A percentile compares a stretch with the other conserved stretches of the same genome.
phyloP scores from a whole-genome alignment of 495 filamentous ascomycete genomes.

The Aspergillus mulundensis region DNA sequence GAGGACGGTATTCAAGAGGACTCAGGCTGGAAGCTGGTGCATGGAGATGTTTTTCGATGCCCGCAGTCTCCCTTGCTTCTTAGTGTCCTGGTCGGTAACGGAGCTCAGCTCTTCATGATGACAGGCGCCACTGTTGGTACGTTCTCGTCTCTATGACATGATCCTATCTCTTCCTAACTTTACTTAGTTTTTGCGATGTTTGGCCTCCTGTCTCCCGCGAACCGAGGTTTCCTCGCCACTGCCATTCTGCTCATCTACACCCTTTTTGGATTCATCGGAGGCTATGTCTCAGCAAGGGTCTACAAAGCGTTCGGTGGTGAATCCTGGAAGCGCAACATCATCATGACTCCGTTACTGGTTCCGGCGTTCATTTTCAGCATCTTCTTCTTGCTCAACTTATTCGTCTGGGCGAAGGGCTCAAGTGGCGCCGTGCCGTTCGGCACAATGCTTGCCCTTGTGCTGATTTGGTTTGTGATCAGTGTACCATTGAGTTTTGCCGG shows the following conservation, averaged over 20 bases:
- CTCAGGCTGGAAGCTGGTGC: slow-evolving; percentile 96
- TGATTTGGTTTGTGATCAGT: slow-evolving; percentile 95
- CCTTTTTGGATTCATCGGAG: slow-evolving; percentile 86
- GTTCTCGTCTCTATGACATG: slow-evolving; percentile 2
- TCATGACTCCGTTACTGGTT: slow-evolving; percentile 78
- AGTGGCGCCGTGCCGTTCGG: slow-evolving; percentile 94
- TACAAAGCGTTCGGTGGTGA: slow-evolving; percentile 94
- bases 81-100: slow-evolving; percentile 86
- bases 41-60: slow-evolving; percentile 93
- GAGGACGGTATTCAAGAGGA: slow-evolving; percentile 97
- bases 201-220: slow-evolving; percentile 90
- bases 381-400: slow-evolving; percentile 94
- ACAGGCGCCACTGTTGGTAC: slow-evolving; percentile 78
- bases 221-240: slow-evolving; percentile 87
- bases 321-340: slow-evolving; percentile 89
- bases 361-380: slow-evolving; percentile 80
- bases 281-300: slow-evolving; percentile 80
- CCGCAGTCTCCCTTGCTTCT: slow-evolving; percentile 79
- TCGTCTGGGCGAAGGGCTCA: slow-evolving; percentile 86
- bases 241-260: slow-evolving; percentile 91
- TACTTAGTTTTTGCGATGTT: slow-evolving; percentile 73
- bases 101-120: slow-evolving; percentile 97
- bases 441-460: slow-evolving; percentile 89
- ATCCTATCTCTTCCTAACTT: not conserved
- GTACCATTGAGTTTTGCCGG: slow-evolving; percentile 86